These are phyloP conservation scores for Paramarasmius palmivorus DNA, from an alignment of 1,284 basidiomycete genomes.

Conservation along the genomic window DNA sequence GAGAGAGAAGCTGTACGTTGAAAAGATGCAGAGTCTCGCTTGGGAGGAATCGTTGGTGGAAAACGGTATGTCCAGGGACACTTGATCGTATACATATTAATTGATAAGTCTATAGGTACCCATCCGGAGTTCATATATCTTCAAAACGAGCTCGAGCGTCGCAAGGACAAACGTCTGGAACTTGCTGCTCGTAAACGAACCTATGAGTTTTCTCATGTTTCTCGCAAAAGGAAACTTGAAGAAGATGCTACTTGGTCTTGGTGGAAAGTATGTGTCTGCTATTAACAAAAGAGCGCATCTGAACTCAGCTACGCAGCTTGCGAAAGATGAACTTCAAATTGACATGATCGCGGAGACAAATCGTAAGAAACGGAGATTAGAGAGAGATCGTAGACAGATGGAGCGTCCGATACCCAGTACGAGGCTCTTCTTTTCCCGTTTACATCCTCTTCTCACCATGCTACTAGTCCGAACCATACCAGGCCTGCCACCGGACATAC, in stretches of 20 bases:
- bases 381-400: slow-evolving; percentile 74
- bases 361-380: slow-evolving; percentile 75
- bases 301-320: slow-evolving; percentile 40
- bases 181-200: slow-evolving; percentile 70
- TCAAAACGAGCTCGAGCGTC: slow-evolving; percentile 68
- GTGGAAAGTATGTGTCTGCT: slow-evolving; percentile 61
- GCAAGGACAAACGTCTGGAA: slow-evolving; percentile 73
- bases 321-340: slow-evolving; percentile 74
- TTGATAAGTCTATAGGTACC: slow-evolving; percentile 46
- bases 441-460: slow-evolving; percentile 10
- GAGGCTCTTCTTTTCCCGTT: slow-evolving; percentile 16
- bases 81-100: slow-evolving; percentile 9
- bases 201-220: slow-evolving; percentile 60
- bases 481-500: slow-evolving; percentile 45
- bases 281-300: slow-evolving; percentile 7
- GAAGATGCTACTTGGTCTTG: slow-evolving; percentile 73
- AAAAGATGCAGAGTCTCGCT: slow-evolving; percentile 79
- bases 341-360: slow-evolving; percentile 84
- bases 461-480: slow-evolving; percentile 36
- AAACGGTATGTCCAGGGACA: slow-evolving; percentile 48
- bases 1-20: slow-evolving; percentile 73
- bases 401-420: slow-evolving; percentile 75
- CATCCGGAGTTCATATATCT: slow-evolving; percentile 85
- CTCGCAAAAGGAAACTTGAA: slow-evolving; percentile 57
- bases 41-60: slow-evolving; percentile 74